Evolutionary conservation across 2,329 filamentous ascomycete genomes (phyloP).

Genomic region (Beauveria caledonica): DNA sequence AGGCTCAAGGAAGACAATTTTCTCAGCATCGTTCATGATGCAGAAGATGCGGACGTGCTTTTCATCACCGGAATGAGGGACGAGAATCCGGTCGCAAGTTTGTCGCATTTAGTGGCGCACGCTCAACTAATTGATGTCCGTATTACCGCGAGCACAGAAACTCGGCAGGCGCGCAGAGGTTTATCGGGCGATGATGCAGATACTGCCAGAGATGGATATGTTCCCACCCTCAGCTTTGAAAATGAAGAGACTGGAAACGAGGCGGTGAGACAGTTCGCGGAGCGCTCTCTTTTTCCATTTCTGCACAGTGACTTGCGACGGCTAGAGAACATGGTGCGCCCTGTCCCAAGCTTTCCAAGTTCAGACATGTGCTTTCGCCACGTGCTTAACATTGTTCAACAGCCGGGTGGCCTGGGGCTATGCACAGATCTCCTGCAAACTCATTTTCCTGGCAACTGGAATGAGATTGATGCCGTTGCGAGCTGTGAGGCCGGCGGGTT

Average conservation of each 20-base stretch:
- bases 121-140: conserved; percentile 45
- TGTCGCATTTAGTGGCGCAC: conserved; percentile 46
- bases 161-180: not conserved
- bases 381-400: conserved; percentile 46
- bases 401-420: conserved; percentile 39
- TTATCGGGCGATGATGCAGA: not conserved
- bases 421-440: conserved; percentile 41
- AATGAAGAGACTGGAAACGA: conserved; percentile 37
- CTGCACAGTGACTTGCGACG: conserved; percentile 32
- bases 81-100: conserved; percentile 42
- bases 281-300: not conserved
- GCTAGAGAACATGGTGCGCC: conserved; percentile 42
- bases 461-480: conserved; percentile 34
- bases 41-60: conserved; percentile 42
- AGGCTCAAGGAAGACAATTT: conserved; percentile 30
- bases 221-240: conserved; percentile 28
- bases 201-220: not conserved
- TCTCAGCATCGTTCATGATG: conserved; percentile 32
- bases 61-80: conserved; percentile 58
- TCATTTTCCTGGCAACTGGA: conserved; percentile 40
- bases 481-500: conserved; percentile 52
- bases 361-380: conserved; percentile 47
- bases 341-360: conserved; percentile 41
- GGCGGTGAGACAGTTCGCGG: conserved; percentile 21
- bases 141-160: not conserved